phyloP scores from a whole-genome alignment of 768 basidiomycete genomes.

The Coprinellus aureogranulatus region DNA sequence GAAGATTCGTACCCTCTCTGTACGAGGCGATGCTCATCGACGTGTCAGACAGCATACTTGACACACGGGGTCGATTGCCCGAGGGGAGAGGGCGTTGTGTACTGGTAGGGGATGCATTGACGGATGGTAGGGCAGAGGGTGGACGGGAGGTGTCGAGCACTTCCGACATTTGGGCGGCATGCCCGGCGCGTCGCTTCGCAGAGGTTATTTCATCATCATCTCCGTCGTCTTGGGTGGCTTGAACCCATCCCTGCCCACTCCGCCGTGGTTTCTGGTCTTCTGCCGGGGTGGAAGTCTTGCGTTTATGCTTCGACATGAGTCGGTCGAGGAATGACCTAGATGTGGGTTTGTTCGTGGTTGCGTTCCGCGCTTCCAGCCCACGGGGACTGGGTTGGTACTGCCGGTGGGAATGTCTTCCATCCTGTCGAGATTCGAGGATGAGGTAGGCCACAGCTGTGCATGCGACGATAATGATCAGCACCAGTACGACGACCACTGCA shows the following conservation, averaged over 20 bases:
- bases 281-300: background rate
- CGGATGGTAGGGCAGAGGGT: background rate
- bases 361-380: background rate
- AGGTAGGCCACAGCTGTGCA: conserved; percentile 2
- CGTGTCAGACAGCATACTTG: conserved; percentile 5
- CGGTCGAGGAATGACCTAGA: background rate
- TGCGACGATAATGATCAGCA: conserved; percentile 3
- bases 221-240: background rate
- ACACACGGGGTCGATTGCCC: background rate
- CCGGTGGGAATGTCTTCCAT: background rate
- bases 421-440: background rate
- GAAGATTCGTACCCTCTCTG: background rate
- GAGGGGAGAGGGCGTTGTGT: background rate
- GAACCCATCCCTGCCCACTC: conserved; percentile 3
- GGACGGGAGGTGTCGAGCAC: background rate
- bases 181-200: background rate
- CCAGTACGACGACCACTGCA: conserved; percentile 6
- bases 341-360: background rate
- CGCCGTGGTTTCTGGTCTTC: background rate
- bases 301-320: background rate
- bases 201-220: background rate
- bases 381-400: background rate
- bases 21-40: background rate
- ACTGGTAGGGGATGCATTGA: background rate
- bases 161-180: conserved; percentile 2